Base-by-base conservation (phyloP, 2,329 filamentous ascomycete species). In the Paraphoma chrysanthemicola region DNA sequence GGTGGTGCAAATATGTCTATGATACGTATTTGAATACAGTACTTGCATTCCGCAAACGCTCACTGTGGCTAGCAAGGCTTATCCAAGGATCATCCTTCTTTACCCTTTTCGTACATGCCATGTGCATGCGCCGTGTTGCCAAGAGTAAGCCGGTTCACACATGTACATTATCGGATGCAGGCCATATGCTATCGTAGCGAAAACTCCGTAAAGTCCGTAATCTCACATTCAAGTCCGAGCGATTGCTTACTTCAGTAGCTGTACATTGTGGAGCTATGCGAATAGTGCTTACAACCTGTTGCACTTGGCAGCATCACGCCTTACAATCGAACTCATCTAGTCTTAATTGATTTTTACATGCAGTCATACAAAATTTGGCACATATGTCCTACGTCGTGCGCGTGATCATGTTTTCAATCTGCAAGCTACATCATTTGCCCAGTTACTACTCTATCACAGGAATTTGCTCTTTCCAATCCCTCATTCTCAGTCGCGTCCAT, bases 151-250 rank as follows among this genome's bases (percentile, higher is more conserved):
- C 6, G 3, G 3, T 36, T 3, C 3, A 3, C 3, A 10, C 33
- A 36, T 14, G 9, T 14, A 36, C n/a, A 36, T 14, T 6, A 2
- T 10, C 9, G 3, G 3, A 36, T 36, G 33, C 33, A 36, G 6
- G 17, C 4, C 17, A 29, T 38, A 41, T 12, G 3, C 11, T 11
- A 16, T 8, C 10, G 49, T 14, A 23, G 46, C 45, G 46, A 49
- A 49, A 54, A 48, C 80, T 78, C 2, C 62, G 78, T 3, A 53
- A 50, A 9, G 73, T 67, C 29, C 76, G 64, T 41, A 14, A 14
- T 36, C 10, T 36, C 33, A 23, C 33, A 10, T 36, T 14, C 33
- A 36, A 10, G 33, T 36, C 33, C 33, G 33, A 36, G 33, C 33
- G 33, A 36, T 6, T 2, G 33, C 33, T 36, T 36, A 36, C 31